These are phyloP conservation scores for Candida broadrunensis DNA, from an alignment of 805 yeast species.

Conservation along the genomic window DNA sequence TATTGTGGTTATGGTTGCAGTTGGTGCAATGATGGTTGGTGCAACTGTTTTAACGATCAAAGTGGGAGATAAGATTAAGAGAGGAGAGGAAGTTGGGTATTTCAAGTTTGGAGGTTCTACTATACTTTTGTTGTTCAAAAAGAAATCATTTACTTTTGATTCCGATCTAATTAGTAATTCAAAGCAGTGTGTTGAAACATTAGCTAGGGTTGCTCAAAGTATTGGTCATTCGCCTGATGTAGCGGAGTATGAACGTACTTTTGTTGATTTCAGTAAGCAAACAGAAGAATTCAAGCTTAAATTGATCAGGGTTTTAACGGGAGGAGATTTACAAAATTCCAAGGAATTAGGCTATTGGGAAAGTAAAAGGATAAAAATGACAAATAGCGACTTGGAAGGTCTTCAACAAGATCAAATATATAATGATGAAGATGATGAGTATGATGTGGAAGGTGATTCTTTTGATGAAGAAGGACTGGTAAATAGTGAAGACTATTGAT, in stretches of 20 bases:
- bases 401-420: slow-evolving; percentile 3
- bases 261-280: slow-evolving; percentile 43
- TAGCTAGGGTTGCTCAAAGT: slow-evolving; percentile 87
- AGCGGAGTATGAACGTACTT: slow-evolving; percentile 48
- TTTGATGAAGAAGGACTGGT: slow-evolving; percentile 17
- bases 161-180: slow-evolving; percentile 72
- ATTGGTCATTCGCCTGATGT: slow-evolving; percentile 67
- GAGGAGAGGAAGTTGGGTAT: slow-evolving; percentile 88
- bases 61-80: slow-evolving; percentile 52
- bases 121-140: slow-evolving; percentile 61
- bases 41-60: slow-evolving; percentile 71
- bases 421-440: slow-evolving; percentile 9
- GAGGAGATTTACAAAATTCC: slow-evolving; percentile 42
- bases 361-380: slow-evolving; percentile 23
- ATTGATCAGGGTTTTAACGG: slow-evolving; percentile 57
- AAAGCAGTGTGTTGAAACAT: slow-evolving; percentile 67
- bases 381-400: slow-evolving; percentile 13
- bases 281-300: slow-evolving; percentile 45
- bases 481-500: not conserved
- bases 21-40: slow-evolving; percentile 99
- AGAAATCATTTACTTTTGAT: slow-evolving; percentile 56
- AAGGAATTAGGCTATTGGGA: slow-evolving; percentile 38
- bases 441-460: slow-evolving; percentile 10
- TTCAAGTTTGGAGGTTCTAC: slow-evolving; percentile 98
- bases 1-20: slow-evolving; percentile 68